These are phyloP conservation scores for Lodderomyces metapsilosis DNA, from an alignment of 1,139 yeast genomes.

Conservation along the genomic window DNA sequence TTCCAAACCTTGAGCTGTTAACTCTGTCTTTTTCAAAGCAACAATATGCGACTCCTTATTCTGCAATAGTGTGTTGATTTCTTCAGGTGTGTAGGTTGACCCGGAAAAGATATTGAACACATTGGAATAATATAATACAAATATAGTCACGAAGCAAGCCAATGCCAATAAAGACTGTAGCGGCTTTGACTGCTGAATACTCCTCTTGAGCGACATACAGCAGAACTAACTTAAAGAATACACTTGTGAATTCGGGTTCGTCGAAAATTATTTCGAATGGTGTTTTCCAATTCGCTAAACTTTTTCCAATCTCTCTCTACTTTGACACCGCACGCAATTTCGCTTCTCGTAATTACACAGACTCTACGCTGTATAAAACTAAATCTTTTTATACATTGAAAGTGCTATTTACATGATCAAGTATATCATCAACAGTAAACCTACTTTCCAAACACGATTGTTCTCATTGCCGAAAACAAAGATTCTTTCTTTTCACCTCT, in stretches of 20 bases:
- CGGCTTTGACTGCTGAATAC: conserved; percentile 12
- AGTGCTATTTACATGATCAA: background rate
- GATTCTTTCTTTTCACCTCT: conserved; percentile 73
- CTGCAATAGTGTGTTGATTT: conserved; percentile 41
- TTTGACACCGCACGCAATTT: background rate
- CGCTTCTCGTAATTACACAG: too few species aligned
- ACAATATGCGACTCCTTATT: conserved; percentile 35
- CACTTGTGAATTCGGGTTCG: too few species aligned
- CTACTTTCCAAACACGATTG: conserved; percentile 67
- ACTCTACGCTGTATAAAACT: too few species aligned
- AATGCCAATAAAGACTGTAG: conserved; percentile 11
- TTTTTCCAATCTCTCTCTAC: too few species aligned
- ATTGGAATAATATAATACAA: conserved; percentile 8
- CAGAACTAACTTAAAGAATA: background rate
- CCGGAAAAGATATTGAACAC: conserved; percentile 4
- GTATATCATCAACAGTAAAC: too few species aligned
- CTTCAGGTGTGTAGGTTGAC: conserved; percentile 40
- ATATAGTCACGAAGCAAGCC: conserved; percentile 8
- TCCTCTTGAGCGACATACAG: conserved; percentile 2
- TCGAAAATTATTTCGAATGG: too few species aligned
- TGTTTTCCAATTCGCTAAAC: too few species aligned
- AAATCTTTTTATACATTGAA: too few species aligned
- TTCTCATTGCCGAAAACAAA: conserved; percentile 60
- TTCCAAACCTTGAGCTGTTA: conserved; percentile 30
- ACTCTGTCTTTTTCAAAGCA: conserved; percentile 34